These are phyloP conservation scores for Agaricales sp. DNA, from an alignment of 1,284 basidiomycete genomes.

Conservation along the genomic window DNA sequence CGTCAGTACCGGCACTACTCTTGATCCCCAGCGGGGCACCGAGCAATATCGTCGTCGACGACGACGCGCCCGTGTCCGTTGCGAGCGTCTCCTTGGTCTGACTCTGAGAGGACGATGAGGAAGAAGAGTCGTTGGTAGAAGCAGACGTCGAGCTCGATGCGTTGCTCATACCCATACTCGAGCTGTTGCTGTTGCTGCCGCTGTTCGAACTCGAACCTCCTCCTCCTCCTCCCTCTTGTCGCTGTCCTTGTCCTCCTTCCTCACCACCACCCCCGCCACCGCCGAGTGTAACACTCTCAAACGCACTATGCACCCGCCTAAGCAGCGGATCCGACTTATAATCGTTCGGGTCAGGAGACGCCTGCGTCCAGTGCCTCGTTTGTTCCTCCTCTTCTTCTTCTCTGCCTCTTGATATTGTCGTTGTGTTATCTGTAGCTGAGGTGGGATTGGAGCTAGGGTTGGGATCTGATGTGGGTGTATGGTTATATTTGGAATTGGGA, in stretches of 20 bases:
- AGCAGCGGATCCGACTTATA: neutral
- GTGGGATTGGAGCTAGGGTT: neutral
- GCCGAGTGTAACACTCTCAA: neutral
- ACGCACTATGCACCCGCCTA: neutral
- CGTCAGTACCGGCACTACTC: constrained; percentile 12
- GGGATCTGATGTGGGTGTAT: too few species aligned
- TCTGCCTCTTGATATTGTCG: neutral
- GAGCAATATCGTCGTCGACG: neutral
- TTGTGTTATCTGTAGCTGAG: too few species aligned
- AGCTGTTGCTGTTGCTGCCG: too few species aligned
- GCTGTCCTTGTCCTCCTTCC: too few species aligned
- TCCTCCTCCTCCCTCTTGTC: too few species aligned
- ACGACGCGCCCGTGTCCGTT: neutral
- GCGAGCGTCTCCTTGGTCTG: constrained; percentile 11
- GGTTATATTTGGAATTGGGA: too few species aligned
- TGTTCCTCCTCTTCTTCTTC: neutral
- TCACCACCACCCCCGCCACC: too few species aligned
- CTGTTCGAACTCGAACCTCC: too few species aligned
- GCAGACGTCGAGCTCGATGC: too few species aligned
- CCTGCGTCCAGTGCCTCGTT: neutral
- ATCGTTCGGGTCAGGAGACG: neutral
- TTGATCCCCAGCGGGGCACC: constrained; percentile 8
- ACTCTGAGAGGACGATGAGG: too few species aligned
- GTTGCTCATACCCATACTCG: too few species aligned
- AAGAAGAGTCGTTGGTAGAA: too few species aligned